Base-by-base conservation (phyloP, 345 rosid genomes). In the Citropsis articulata region DNA sequence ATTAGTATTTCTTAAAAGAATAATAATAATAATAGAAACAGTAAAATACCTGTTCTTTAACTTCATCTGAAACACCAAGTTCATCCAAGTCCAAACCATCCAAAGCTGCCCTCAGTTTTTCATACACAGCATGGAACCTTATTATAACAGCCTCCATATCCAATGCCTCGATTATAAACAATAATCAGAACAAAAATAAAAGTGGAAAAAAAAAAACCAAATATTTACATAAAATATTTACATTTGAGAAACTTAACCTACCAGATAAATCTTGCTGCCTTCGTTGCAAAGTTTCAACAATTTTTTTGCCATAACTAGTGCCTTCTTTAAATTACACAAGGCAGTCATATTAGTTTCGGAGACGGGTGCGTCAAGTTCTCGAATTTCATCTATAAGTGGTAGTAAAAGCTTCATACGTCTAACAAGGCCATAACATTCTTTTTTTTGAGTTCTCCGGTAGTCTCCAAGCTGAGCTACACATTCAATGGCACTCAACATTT, bases 201-300 rank as follows among this genome's bases (percentile, higher is more conserved):
- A 9, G 13, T 9, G 45, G 1, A 61, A 80, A 69, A 78, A 69
- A 8, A 2, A 24, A 6, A 13, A 2, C 14, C 14, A n/a, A n/a
- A n/a, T n/a, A n/a, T n/a, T n/a, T n/a, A n/a, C 4, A 18, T 13
- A 13, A 45, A 45, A 13, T 45, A 3, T 45, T 45, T 12, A 12
- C 50, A 45, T 45, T 45, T 45, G 50, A n/a, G 38, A 72, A 69
- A 65, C 75, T 16, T 4, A 27, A 25, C 62, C 72, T 74, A 91
- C 97, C 92, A 91, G 82, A 84, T 78, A 87, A 59, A 91, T 91
- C 86, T 92, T 94, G 92, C 98, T 94, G 33, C 95, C 95, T 72
- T 87, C 87, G 22, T 89, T 90, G 81, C 97, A 92, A 73, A 81
- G 77, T 66, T 68, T 83, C 81, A 92, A 36, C 70, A 92, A 56